phyloP scores from a whole-genome alignment of 345 rosid genomes.

The Turnera subulata region DNA sequence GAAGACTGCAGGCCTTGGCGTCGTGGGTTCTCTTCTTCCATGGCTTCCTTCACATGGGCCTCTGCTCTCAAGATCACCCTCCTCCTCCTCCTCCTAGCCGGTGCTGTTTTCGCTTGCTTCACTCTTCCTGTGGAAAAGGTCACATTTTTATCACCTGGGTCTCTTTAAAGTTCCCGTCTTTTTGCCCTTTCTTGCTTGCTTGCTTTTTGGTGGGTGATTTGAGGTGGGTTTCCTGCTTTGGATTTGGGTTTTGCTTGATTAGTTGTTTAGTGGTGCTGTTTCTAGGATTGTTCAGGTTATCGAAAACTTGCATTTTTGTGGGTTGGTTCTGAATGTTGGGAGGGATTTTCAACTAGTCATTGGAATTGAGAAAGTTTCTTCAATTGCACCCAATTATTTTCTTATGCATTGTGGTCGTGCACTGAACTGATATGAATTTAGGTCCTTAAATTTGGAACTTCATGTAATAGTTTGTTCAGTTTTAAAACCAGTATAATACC shows the following conservation, averaged over 20 bases:
- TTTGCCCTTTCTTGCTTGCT: neutral
- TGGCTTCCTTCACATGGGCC: slow-evolving; percentile 65
- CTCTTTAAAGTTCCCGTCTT: neutral
- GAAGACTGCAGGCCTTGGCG: slow-evolving; percentile 58
- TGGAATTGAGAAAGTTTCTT: too few species aligned
- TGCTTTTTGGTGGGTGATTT: slow-evolving; percentile 5
- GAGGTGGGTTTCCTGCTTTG: neutral
- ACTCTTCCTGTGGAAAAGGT: slow-evolving; percentile 96
- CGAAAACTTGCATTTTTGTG: neutral
- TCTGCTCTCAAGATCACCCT: slow-evolving; percentile 69
- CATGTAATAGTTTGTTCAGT: neutral
- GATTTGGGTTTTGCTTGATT: neutral
- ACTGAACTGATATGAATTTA: neutral
- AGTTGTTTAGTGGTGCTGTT: neutral
- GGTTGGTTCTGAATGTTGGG: neutral
- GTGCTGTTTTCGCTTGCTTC: slow-evolving; percentile 65
- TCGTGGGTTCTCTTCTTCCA: slow-evolving; percentile 38
- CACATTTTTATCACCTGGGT: neutral
- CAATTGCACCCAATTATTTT: neutral
- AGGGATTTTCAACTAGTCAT: neutral
- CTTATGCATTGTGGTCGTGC: slow-evolving; percentile 2
- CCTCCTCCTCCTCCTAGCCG: slow-evolving; percentile 61
- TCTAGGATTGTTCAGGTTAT: neutral
- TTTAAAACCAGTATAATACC: too few species aligned
- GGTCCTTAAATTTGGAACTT: neutral